These are phyloP conservation scores for Myxozyma nipponensis DNA, from an alignment of 805 yeast species.

Conservation along the genomic window DNA sequence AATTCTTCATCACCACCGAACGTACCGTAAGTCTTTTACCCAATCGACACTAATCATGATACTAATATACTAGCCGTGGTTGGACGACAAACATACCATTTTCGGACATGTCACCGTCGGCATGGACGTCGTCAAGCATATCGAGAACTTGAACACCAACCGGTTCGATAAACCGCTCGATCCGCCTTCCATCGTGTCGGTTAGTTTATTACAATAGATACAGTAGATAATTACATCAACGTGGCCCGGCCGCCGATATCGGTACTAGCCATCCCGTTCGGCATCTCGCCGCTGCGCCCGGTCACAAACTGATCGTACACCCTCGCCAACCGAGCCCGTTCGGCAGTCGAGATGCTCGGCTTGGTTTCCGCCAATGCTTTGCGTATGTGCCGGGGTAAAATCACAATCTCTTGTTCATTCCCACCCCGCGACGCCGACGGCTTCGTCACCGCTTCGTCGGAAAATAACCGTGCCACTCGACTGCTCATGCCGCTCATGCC, in stretches of 20 bases:
- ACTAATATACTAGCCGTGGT: slow-evolving; percentile 45
- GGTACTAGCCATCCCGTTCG: slow-evolving; percentile 72
- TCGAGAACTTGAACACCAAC: slow-evolving; percentile 48
- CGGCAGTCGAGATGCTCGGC: slow-evolving; percentile 80
- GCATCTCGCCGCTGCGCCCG: slow-evolving; percentile 83
- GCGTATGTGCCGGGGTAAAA: slow-evolving; percentile 53
- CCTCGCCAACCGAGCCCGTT: slow-evolving; percentile 54
- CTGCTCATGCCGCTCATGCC: neutral
- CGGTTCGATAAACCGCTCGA: slow-evolving; percentile 45
- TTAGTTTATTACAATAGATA: slow-evolving; percentile 9
- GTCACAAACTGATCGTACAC: slow-evolving; percentile 71
- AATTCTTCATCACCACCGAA: slow-evolving; percentile 57
- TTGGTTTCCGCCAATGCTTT: slow-evolving; percentile 71
- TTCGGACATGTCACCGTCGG: slow-evolving; percentile 53
- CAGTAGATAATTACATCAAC: slow-evolving; percentile 49
- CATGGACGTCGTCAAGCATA: slow-evolving; percentile 46
- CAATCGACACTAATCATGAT: too few relatives aligned
- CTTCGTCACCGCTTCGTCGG: neutral
- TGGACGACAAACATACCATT: slow-evolving; percentile 57
- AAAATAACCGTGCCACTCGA: neutral
- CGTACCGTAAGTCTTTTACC: slow-evolving; percentile 36
- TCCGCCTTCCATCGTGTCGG: slow-evolving; percentile 32
- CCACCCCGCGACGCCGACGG: slow-evolving; percentile 4
- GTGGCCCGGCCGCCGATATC: slow-evolving; percentile 85
- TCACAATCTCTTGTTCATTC: slow-evolving; percentile 47